Conservation (phyloP, 257 asterid genomes). For the Fraxinus anomala region DNA sequence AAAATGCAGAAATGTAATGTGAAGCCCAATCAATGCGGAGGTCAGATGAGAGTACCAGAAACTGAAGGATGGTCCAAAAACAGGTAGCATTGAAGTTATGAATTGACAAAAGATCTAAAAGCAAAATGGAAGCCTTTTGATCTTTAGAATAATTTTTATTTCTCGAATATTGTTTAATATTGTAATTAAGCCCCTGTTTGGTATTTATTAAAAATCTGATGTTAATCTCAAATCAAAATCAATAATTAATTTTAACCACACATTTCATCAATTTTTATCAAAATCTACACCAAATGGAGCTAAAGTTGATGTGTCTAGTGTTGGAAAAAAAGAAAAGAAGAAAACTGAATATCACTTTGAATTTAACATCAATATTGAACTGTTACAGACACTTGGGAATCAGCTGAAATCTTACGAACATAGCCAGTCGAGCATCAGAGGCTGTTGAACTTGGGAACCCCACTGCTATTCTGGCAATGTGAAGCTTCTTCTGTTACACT, state of each 20-base stretch:
- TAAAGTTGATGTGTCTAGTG: too few relatives aligned
- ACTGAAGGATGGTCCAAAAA: constrained; percentile 37
- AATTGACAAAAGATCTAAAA: neutral
- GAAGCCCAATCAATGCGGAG: constrained; percentile 63
- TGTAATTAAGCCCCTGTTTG: too few relatives aligned
- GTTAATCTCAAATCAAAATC: too few relatives aligned
- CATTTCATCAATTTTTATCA: too few relatives aligned
- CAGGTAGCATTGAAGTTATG: constrained; percentile 41
- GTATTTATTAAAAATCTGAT: too few relatives aligned
- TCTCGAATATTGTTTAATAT: too few relatives aligned
- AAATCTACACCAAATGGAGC: too few relatives aligned
- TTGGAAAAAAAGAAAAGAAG: too few relatives aligned
- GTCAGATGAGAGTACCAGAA: constrained; percentile 39
- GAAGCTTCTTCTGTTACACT: neutral
- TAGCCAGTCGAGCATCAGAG: neutral
- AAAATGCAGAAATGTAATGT: constrained; percentile 49
- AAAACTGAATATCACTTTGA: too few relatives aligned
- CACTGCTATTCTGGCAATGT: neutral
- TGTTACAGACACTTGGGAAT: constrained; percentile 44
- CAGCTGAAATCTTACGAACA: constrained; percentile 18
- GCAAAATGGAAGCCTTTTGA: neutral
- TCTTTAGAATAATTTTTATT: neutral
- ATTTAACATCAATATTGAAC: neutral
- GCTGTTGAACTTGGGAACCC: neutral
- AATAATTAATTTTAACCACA: too few relatives aligned